Evolutionary conservation across 192 early-diverging fungal genomes (phyloP).

Genomic region (Cladochytrium replicatum): DNA sequence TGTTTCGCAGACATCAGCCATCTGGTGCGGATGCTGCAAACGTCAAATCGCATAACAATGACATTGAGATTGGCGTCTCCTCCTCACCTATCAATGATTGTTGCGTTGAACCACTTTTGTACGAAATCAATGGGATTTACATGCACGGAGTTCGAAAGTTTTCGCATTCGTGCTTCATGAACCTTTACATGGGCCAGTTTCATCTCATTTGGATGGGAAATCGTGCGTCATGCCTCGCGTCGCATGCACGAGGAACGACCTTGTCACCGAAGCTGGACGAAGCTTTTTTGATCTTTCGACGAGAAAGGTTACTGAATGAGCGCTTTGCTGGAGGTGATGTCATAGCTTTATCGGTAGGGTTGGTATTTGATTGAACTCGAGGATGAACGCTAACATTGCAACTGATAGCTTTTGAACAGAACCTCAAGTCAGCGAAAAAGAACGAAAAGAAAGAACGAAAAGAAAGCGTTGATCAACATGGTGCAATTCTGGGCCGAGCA

Average conservation of each 20-base stretch:
- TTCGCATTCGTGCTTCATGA: conserved; percentile 25
- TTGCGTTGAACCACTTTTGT: neutral
- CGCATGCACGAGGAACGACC: conserved; percentile 19
- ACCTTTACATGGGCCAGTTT: conserved; percentile 27
- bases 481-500: conserved; percentile 39
- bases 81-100: too few species aligned
- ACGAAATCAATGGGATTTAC: conserved; percentile 18
- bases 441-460: too few species aligned
- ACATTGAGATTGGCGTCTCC: neutral
- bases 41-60: conserved; percentile 1
- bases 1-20: conserved; percentile 15
- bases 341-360: conserved; percentile 40
- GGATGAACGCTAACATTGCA: too few species aligned
- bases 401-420: conserved; percentile 17
- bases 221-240: conserved; percentile 28
- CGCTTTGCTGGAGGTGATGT: conserved; percentile 32
- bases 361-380: conserved; percentile 19
- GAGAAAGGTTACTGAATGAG: conserved; percentile 33
- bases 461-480: too few species aligned
- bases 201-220: conserved; percentile 27
- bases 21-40: neutral
- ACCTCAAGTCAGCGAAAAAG: conserved; percentile 5
- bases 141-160: conserved; percentile 5
- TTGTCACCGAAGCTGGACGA: conserved; percentile 30
- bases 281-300: conserved; percentile 35